A percentile compares a stretch with the other conserved stretches of the same genome.
Evolutionary conservation across 208 protist genomes (phyloP).

Genomic region (Wallacemonas sp.): DNA sequence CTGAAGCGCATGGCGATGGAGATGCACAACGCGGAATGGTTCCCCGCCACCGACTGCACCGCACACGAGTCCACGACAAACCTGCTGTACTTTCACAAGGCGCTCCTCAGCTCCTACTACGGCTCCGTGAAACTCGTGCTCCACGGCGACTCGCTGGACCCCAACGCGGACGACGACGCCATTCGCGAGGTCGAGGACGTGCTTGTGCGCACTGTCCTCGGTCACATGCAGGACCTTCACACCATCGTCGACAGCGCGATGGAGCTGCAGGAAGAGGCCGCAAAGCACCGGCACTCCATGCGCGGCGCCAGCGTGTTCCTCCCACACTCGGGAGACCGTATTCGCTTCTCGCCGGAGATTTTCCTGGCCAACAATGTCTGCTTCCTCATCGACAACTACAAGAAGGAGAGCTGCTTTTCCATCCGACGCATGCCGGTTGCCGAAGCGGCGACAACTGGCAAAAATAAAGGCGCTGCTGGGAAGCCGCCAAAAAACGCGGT

Average conservation of each 20-base stretch:
- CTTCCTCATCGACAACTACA: conserved; percentile 76
- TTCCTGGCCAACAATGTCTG: conserved; percentile 85
- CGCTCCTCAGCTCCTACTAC: conserved; percentile 76
- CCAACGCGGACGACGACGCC: conserved; percentile 49
- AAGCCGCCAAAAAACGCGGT: conserved; percentile 12
- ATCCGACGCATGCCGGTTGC: conserved; percentile 28
- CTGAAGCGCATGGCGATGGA: conserved; percentile 47
- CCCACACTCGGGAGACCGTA: conserved; percentile 9
- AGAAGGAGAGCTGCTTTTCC: conserved; percentile 66
- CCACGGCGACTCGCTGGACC: conserved; percentile 47
- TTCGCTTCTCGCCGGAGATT: conserved; percentile 45
- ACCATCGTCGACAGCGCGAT: conserved; percentile 56
- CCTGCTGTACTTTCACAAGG: conserved; percentile 80
- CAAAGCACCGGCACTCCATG: conserved; percentile 27
- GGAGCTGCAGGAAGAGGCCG: conserved; percentile 47
- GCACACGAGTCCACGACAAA: conserved; percentile 81
- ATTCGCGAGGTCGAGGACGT: conserved; percentile 62
- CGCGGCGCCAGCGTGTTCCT: conserved; percentile 12
- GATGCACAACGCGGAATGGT: conserved; percentile 68
- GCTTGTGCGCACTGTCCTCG: conserved; percentile 63
- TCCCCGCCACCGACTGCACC: conserved; percentile 73
- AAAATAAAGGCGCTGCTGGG: not conserved
- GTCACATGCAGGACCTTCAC: conserved; percentile 65
- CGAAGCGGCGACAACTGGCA: not conserved
- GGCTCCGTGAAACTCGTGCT: conserved; percentile 74